Evolutionary conservation across 1,284 basidiomycete species (phyloP).

Genomic region (Rhizoctonia solani): DNA sequence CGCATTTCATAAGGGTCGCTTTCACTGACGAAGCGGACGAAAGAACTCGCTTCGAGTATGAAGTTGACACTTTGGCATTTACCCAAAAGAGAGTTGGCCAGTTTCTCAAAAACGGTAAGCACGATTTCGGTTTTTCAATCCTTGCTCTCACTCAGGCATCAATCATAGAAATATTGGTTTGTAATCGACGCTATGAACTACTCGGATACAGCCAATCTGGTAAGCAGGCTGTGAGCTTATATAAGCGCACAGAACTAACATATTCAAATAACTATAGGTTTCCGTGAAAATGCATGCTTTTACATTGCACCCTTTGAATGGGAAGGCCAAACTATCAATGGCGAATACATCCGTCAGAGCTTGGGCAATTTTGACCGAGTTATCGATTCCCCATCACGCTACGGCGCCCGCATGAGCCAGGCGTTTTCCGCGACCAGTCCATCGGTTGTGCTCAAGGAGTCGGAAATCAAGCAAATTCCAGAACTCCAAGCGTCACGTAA

Average conservation of each 20-base stretch:
- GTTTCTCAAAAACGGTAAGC: slow-evolving; percentile 32
- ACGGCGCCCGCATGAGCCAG: slow-evolving; percentile 78
- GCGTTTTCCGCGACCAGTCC: slow-evolving; percentile 80
- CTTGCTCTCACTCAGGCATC: not conserved
- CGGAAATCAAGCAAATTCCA: slow-evolving; percentile 40
- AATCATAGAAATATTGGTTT: slow-evolving; percentile 3
- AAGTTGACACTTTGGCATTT: slow-evolving; percentile 36
- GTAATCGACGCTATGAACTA: not conserved
- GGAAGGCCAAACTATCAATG: slow-evolving; percentile 48
- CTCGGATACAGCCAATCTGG: slow-evolving; percentile 30
- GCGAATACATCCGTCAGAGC: slow-evolving; percentile 59
- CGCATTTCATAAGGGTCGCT: slow-evolving; percentile 36
- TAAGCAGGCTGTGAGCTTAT: not conserved
- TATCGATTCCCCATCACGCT: slow-evolving; percentile 68
- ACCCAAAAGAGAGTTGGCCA: slow-evolving; percentile 20
- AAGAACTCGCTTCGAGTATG: slow-evolving; percentile 32
- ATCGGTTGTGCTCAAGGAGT: slow-evolving; percentile 57
- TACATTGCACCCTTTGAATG: slow-evolving; percentile 7
- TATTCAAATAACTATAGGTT: too few species aligned
- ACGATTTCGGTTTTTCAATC: not conserved
- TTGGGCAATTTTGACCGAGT: slow-evolving; percentile 68
- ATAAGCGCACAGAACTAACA: not conserved
- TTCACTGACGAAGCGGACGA: slow-evolving; percentile 36
- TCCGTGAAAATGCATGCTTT: slow-evolving; percentile 27
- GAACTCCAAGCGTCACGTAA: slow-evolving; percentile 36